Percentiles rank a stretch among this genome's conserved stretches.
These are phyloP conservation scores for Zygosaccharomyces bailii DNA, from an alignment of 805 yeast species.

Conservation along the genomic window DNA sequence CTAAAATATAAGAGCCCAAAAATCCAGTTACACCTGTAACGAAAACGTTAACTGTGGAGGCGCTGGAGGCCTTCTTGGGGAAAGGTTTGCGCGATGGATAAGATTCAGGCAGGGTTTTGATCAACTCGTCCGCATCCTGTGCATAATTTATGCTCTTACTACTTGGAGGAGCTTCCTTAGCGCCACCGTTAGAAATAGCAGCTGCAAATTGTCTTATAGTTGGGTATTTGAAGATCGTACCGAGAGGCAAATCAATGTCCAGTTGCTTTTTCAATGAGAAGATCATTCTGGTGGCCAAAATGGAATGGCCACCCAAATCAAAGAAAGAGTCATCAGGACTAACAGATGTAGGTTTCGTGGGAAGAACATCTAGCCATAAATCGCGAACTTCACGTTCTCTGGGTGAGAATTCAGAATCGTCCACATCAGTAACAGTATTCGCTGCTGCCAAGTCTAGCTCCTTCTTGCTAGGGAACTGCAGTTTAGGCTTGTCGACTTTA, in stretches of 20 bases:
- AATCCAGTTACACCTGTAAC: conserved; percentile 97
- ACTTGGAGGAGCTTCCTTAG: conserved; percentile 22
- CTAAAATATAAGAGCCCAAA: conserved; percentile 83
- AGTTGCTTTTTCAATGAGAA: conserved; percentile 80
- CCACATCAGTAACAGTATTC: conserved; percentile 41
- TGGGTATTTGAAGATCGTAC: conserved; percentile 85
- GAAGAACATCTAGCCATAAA: conserved; percentile 81
- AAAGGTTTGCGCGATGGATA: conserved; percentile 46
- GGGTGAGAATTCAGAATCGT: conserved; percentile 54
- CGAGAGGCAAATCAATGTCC: conserved; percentile 80
- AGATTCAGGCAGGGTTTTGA: conserved; percentile 39
- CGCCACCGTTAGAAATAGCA: conserved; percentile 56
- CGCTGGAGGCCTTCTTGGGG: conserved; percentile 25
- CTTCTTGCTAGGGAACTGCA: conserved; percentile 90
- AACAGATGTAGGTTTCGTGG: conserved; percentile 76
- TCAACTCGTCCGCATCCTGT: conserved; percentile 65
- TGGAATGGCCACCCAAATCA: conserved; percentile 97
- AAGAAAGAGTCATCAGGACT: conserved; percentile 85
- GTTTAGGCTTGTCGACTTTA: conserved; percentile 93
- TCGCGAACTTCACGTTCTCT: conserved; percentile 69
- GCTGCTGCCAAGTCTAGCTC: conserved; percentile 75
- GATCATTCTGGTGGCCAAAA: conserved; percentile 94
- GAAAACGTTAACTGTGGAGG: conserved; percentile 54
- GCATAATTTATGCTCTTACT: conserved; percentile 47
- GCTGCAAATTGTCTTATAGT: conserved; percentile 75